Base-by-base conservation (phyloP, 2,329 filamentous ascomycete genomes). In the Colletotrichum chrysophilum region DNA sequence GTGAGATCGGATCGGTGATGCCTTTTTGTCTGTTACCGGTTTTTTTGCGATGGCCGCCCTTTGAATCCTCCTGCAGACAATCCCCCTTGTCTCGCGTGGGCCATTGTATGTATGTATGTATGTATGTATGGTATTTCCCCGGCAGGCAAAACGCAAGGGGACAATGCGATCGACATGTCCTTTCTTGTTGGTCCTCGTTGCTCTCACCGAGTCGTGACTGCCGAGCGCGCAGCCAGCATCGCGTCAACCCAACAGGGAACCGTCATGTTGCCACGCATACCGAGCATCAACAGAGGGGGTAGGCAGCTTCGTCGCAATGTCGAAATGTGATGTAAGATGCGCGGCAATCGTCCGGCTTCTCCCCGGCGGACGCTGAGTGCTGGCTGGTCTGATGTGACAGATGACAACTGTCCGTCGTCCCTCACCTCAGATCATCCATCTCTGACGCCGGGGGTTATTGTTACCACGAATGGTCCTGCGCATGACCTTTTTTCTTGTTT, bases 291-390 rank as follows among this genome's bases (percentile, higher is more conserved):
- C 38, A n/a, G 4, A 18, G 38, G 38, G 36, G 8, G 16, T 3
- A 10, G 5, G 18, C 8, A 43, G 38, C 38, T 18, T 43, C 38
- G 38, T 43, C 38, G 38, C 38, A 43, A 43, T 43, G 38, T 43
- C 38, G 38, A 43, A 64, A 24, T 43, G 38, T 75, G 69, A 75
- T 72, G 73, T 72, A 72, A 75, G 73, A 75, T 67, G 0, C 52
- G 62, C 69, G 56, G 68, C 68, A 62, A 75, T 67, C 55, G 55
- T 56, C 73, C 62, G 61, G 48, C 67, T n/a, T 48, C 38, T 21
- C 30, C 28, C 61, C 26, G 32, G 61, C n/a, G 30, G 12, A 43
- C 36, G 36, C 36, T 43, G 36, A 8, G 8, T 43, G 38, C 38
- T 43, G 1, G 36, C 16, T 38, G 38, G 38, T n/a, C 38, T 43